Evolutionary conservation across 345 rosid species (phyloP), one percentile per base, ranked within the genome.

Genomic region (Linum trigynum): DNA sequence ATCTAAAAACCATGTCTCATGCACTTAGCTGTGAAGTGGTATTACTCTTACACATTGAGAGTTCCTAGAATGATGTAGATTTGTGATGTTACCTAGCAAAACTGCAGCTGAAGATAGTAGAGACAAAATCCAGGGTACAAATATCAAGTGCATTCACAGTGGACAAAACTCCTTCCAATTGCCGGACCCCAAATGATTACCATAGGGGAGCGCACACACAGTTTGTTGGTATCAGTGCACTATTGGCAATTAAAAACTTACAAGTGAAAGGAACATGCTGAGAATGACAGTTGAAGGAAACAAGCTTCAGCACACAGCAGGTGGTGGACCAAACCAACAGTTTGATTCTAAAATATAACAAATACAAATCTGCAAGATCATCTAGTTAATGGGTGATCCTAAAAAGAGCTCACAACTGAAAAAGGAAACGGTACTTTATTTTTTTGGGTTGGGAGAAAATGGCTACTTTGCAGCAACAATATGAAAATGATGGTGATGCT

Each of bases 261-360:
- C 39, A 56, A 45, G 63, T 70, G 39, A 45, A 51, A 36, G 53
- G 59, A 68, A 65, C 59, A 39, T 16, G 39, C 51, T n/a, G 57
- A 64, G 58, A 17, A 8, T 7, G 36, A 43, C 40, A 65, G 3
- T 23, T 23, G 32, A 23, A 23, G 32, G 32, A 23, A 23, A 23
- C 23, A 68, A 32, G 60, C 38, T 32, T 48, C 65, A 23, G 53
- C 59, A 69, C 55, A 39, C 37, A 41, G 59, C 73, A 60, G 7
- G 57, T 61, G 10, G 55, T 15, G 64, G 67, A 39, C 67, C 70
- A 66, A 38, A 61, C 39, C 41, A 70, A 57, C 48, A 17, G n/a
- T n/a, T n/a, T n/a, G 12, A 48, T 23, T 48, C 53, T 38, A 10
- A 32, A 61, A 38, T 39, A 48, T 9, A 48, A 7, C 14, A 48